Evolutionary conservation across 2,329 filamentous ascomycete species (phyloP).

Genomic region (Penicillium sp.): DNA sequence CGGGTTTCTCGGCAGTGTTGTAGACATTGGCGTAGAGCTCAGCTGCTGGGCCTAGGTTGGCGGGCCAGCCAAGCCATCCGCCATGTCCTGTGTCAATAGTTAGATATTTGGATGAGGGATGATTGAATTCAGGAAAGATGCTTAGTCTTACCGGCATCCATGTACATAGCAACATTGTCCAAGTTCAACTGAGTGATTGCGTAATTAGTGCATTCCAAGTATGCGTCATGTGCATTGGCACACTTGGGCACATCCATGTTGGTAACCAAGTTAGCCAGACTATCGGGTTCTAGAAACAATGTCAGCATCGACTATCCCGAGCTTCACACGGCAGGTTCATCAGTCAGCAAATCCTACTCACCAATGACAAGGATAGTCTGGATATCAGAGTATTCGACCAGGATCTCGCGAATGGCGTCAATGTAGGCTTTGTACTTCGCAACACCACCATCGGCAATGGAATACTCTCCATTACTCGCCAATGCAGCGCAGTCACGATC

Average conservation of each 20-base stretch:
- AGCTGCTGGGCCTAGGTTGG: constrained; percentile 55
- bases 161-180: constrained; percentile 61
- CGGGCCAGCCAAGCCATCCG: constrained; percentile 63
- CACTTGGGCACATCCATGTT: constrained; percentile 57
- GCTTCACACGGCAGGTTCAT: neutral
- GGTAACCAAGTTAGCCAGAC: constrained; percentile 61
- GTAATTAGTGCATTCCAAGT: constrained; percentile 56
- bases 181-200: constrained; percentile 57
- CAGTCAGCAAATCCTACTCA: constrained; percentile 19
- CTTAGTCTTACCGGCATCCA: constrained; percentile 54
- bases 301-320: constrained; percentile 26
- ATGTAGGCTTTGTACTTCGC: constrained; percentile 55
- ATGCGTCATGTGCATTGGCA: constrained; percentile 52
- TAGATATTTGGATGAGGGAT: neutral
- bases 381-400: constrained; percentile 54
- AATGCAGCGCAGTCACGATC: constrained; percentile 63
- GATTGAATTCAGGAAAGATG: neutral
- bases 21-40: constrained; percentile 49
- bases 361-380: constrained; percentile 52
- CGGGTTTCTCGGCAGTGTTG: constrained; percentile 46
- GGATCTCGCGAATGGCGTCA: constrained; percentile 52
- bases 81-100: constrained; percentile 45
- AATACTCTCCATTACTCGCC: constrained; percentile 62
- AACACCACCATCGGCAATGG: constrained; percentile 52
- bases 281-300: constrained; percentile 56